These are phyloP conservation scores for Vickermania spadyakhi DNA, from an alignment of 208 protist genomes.

Conservation along the genomic window DNA sequence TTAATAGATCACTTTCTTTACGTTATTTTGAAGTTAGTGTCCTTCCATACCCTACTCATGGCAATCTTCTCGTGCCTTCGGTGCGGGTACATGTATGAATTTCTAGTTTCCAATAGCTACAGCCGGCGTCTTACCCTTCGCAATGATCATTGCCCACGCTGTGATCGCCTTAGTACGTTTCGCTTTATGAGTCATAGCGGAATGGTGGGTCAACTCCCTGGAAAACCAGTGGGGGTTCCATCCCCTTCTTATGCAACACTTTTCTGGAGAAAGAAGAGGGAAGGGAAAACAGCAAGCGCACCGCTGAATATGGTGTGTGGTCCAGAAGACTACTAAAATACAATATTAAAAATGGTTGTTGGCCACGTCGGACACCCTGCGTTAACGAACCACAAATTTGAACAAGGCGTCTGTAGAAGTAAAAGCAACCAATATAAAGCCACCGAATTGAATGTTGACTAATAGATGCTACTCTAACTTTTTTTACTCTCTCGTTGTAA, in stretches of 20 bases:
- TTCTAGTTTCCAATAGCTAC: slow-evolving; percentile 65
- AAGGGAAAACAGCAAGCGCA: slow-evolving; percentile 29
- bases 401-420: no score
- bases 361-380: no score
- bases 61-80: slow-evolving; percentile 64
- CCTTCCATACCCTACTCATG: no score
- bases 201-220: slow-evolving; percentile 70
- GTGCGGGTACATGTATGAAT: slow-evolving; percentile 74
- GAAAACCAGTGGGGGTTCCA: slow-evolving; percentile 43
- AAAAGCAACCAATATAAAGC: no score
- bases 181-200: slow-evolving; percentile 66
- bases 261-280: slow-evolving; percentile 57
- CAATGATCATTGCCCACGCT: slow-evolving; percentile 61
- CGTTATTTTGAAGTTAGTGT: no score
- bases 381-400: no score
- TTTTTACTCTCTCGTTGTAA: no score
- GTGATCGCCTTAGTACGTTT: slow-evolving; percentile 44
- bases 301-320: slow-evolving; percentile 55
- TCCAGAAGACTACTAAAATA: slow-evolving; percentile 42
- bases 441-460: no score
- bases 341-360: no score
- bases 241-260: slow-evolving; percentile 60
- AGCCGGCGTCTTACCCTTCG: slow-evolving; percentile 27
- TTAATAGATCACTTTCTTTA: no score
- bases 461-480: no score